Conservation (phyloP, 75 land plant species). For the Pinus taeda region DNA sequence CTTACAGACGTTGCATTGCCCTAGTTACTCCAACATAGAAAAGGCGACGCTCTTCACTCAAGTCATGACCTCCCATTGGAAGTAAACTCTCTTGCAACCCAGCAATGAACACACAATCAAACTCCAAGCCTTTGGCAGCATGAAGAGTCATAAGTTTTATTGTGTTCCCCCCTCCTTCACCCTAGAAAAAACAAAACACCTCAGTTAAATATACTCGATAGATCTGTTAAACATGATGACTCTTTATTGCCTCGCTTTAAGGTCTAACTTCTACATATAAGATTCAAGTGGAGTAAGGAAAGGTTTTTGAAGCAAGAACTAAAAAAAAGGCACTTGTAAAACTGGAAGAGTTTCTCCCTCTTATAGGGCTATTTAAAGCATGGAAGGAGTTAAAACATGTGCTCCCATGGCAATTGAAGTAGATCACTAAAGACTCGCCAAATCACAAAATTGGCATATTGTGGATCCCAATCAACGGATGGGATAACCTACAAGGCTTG, state of each 20-base stretch:
- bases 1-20: constrained; percentile 22
- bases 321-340: not conserved
- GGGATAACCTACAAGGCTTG: not conserved
- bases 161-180: not conserved
- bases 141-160: constrained; percentile 27
- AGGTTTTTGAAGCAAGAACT: not conserved
- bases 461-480: not conserved
- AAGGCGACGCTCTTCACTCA: constrained; percentile 24
- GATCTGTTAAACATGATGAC: not conserved
- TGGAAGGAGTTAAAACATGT: too few species aligned
- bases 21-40: constrained; percentile 38
- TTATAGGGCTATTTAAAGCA: not conserved
- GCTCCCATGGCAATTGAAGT: too few species aligned
- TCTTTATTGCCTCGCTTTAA: not conserved
- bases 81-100: constrained; percentile 11
- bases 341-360: not conserved
- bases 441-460: not conserved
- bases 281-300: not conserved
- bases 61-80: not conserved
- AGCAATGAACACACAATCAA: constrained; percentile 20
- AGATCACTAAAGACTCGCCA: too few species aligned
- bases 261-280: not conserved
- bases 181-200: not conserved
- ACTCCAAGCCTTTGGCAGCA: constrained; percentile 32
- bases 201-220: not conserved